A percentile compares a stretch with the other conserved stretches of the same genome.
Evolutionary conservation across 2,329 filamentous ascomycete genomes (phyloP).

Genomic region (Fusarium mundagurra): DNA sequence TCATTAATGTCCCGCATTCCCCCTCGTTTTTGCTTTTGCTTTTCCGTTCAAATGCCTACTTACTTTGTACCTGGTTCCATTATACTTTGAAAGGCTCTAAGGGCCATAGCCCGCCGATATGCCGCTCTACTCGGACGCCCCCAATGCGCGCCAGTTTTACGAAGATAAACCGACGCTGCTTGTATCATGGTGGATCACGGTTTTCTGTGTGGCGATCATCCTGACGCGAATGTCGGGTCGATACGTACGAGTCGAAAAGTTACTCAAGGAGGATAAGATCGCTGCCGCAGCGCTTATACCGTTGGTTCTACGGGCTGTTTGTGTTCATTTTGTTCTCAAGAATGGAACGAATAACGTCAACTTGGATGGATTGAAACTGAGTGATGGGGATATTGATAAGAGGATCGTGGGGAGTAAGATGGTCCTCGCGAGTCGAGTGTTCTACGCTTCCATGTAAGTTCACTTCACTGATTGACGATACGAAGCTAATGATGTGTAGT

Average conservation of each 20-base stretch:
- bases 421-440: conserved; percentile 81
- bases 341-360: conserved; percentile 90
- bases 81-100: neutral
- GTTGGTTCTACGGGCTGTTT: conserved; percentile 79
- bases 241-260: conserved; percentile 81
- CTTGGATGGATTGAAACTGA: conserved; percentile 44
- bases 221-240: conserved; percentile 78
- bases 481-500: conserved; percentile 54
- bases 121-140: conserved; percentile 64
- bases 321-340: conserved; percentile 83
- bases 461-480: neutral
- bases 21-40: conserved; percentile 4
- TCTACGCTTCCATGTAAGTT: conserved; percentile 85
- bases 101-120: conserved; percentile 50
- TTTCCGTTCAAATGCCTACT: neutral
- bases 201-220: conserved; percentile 83
- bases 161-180: conserved; percentile 84
- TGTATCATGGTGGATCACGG: conserved; percentile 92
- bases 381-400: conserved; percentile 56
- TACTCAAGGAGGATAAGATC: conserved; percentile 87
- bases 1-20: conserved; percentile 27
- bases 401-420: conserved; percentile 77
- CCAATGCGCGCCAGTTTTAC: conserved; percentile 53
- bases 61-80: too few species aligned
- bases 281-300: conserved; percentile 82